Conservation (phyloP, 225 moss, liverwort and hornwort genomes). For the Straminergon stramineum region DNA sequence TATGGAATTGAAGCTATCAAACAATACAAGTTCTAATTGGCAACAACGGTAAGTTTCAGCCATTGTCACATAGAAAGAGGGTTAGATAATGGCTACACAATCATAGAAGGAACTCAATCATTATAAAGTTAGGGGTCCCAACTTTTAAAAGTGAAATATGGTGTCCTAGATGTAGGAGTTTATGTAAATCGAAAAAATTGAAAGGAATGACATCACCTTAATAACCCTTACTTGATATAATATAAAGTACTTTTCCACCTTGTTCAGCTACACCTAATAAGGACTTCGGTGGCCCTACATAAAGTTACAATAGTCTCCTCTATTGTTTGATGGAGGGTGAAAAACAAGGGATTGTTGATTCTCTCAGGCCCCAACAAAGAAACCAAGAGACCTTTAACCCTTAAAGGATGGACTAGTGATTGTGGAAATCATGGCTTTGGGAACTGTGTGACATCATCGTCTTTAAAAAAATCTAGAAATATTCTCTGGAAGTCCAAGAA, state of each 20-base stretch:
- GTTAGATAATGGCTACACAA: neutral
- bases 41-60: fast-evolving
- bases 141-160: too few species aligned
- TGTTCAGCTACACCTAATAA: neutral
- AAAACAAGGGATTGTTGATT: neutral
- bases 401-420: too few species aligned
- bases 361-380: too few species aligned
- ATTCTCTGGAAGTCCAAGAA: too few species aligned
- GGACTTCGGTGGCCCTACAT: fast-evolving
- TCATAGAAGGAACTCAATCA: too few species aligned
- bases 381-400: too few species aligned
- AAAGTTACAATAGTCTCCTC: neutral
- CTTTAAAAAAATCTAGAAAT: too few species aligned
- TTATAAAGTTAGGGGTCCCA: fast-evolving
- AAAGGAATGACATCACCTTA: too few species aligned
- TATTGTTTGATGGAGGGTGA: too few species aligned
- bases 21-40: neutral
- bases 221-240: neutral
- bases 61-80: neutral
- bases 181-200: neutral
- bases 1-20: neutral
- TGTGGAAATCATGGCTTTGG: too few species aligned
- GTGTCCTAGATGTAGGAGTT: fast-evolving
- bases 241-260: too few species aligned
- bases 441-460: too few species aligned